Evolutionary conservation across 1,284 basidiomycete genomes (phyloP), one percentile per base, ranked within the genome.

Genomic region (Paramarasmius palmivorus): DNA sequence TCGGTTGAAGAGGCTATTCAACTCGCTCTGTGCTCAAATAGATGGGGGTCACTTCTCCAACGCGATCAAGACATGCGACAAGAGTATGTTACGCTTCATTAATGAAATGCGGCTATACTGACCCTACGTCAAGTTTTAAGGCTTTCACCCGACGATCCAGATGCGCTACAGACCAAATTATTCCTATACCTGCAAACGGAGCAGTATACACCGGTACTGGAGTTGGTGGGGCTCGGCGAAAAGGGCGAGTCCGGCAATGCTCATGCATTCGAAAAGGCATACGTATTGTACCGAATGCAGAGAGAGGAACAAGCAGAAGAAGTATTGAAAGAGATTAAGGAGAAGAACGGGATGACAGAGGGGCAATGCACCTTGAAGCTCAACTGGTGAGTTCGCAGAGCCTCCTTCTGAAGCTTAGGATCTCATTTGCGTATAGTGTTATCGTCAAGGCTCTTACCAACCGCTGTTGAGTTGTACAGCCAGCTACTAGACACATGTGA

Each of bases 1-100:
- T 60, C 75, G 82, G 50, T 68, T 90, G 50, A 88, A 84, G 61
- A 81, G 83, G 40, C 75, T 92, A 49, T 93, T 92, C 70, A 83
- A 81, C 50, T 89, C 90, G 47, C 73, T 95, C 19, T 86, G 84
- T 64, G 88, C 90, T 20, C 92, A 94, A 66, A 84, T 93, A 61
- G 90, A 94, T 60, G 90, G 89, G 32, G 88, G 87, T 2, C 85
- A 92, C 70, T 87, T 90, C 66, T 72, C 75, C 53, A 92, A 90
- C 66, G 90, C 91, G 26, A 79, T 92, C 65, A 92, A 88, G 79
- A 93, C 92, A 57, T 93, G 91, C 76, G 88, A 92, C 72, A 92
- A 92, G 75, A 90, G 92, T 91, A 63, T 60, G 83, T 79, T 54
- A 49, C 25, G 32, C 25, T n/a, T 39, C 17, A 58, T 61, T 45